Base-by-base conservation (phyloP, 1,139 yeast species). In the Debaryomycetaceae sp. region DNA sequence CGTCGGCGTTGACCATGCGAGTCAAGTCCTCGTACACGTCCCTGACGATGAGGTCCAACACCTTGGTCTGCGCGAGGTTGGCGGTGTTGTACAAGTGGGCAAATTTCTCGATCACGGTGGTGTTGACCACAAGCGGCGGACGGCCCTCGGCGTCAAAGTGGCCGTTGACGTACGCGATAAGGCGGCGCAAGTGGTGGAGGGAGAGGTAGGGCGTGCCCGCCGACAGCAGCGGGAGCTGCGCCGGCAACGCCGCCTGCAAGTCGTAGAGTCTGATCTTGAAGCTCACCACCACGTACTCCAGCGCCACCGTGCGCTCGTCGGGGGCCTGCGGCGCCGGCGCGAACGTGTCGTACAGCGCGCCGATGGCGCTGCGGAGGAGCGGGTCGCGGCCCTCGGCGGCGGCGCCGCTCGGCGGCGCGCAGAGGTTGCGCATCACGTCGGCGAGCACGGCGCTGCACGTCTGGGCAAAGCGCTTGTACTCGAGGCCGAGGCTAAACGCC, bases 211-310 rank as follows among this genome's bases (percentile, higher is more conserved):
- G 77, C 18, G 71, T 64, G 0, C 70, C 68, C 1, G 74, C 65
- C 2, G 71, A 49, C 1, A 78, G 59, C 12, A 80, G 64, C 2
- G 91, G 89, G 18, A 75, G 49, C 11, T 56, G 53, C 13, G 57
- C 44, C 1, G 89, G 85, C 28, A 72, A 50, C 8, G 64, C 58
- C 2, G 86, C 86, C 40, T 69, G 74, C 37, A 82, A 56, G 42
- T 81, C 81, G 34, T 61, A 63, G 45, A 82, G 77, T 38, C 73
- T 77, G 16, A 83, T 64, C 41, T 75, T 79, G 40, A 78, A 69
- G 46, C 81, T 83, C 29, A 81, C 68, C 30, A 82, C 72, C 15
- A 79, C 75, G 47, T 83, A 82, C 10, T 30, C 29, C 8, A 19
- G 27, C 4, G 35, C 20, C n/a, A n/a, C n/a, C n/a, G n/a, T n/a